Evolutionary conservation across 1,284 basidiomycete genomes (phyloP), one percentile per base, ranked within the genome.

Genomic region (Boletus albobrunnescens): DNA sequence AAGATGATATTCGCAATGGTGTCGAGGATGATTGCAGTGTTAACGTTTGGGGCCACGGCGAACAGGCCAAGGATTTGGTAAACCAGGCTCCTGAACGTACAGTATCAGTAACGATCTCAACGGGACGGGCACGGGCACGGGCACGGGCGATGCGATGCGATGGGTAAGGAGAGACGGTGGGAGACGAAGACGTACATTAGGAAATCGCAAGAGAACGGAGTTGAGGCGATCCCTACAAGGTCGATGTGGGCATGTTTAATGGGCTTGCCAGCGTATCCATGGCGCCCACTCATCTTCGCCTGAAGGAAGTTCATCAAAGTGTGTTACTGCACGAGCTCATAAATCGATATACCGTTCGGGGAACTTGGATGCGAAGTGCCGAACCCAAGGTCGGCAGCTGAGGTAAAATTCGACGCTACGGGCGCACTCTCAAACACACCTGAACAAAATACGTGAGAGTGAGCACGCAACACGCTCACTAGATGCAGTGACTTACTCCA

Each of bases 341-440:
- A 28, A 24, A 33, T 12, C 13, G n/a, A 38, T 51, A 22, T 28
- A 59, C 64, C 37, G 20, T 31, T 51, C 0, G 59, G 49, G 6
- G 61, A 51, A 42, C 35, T 50, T 14, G 53, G 42, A 4, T 49
- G 19, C 10, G 53, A 56, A 35, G 27, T 16, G 23, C 54, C 59
- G 9, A 63, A 59, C 13, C 59, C 60, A 41, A 62, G 46, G 14
- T 55, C 57, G 19, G 46, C 28, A 4, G 57, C 51, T 1, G 58
- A 43, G 0, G 54, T 40, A 31, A 65, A 59, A 49, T 56, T 67
- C 5, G 71, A 67, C 41, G 54, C 44, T 3, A 48, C 30, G 3
- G 54, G 80, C 1, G 87, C 87, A 47, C 76, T 82, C 68, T 92
- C 89, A 54, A 94, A 94, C n/a, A 86, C 87, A 58, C 81, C 90